These are phyloP conservation scores for Hansenula lynferdii DNA, from an alignment of 1,139 yeast species.

Conservation along the genomic window DNA sequence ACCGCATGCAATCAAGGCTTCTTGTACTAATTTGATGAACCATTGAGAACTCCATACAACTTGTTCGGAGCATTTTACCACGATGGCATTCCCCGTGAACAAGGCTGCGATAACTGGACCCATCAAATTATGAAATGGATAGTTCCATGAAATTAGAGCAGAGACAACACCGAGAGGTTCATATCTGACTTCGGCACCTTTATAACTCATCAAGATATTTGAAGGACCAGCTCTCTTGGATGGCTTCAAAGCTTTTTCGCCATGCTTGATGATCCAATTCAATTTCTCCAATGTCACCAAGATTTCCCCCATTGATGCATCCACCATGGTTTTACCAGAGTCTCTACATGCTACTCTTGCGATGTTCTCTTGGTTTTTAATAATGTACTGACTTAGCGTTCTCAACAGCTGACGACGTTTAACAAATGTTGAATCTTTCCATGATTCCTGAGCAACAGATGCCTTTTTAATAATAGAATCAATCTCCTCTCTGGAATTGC, in stretches of 20 bases:
- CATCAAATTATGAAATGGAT: constrained; percentile 88
- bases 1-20: constrained; percentile 68
- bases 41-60: constrained; percentile 92
- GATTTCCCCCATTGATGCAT: constrained; percentile 94
- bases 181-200: constrained; percentile 87
- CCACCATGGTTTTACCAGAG: constrained; percentile 92
- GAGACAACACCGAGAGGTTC: constrained; percentile 90
- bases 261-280: constrained; percentile 83
- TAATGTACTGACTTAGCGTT: constrained; percentile 66
- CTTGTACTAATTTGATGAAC: constrained; percentile 64
- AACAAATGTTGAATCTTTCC: constrained; percentile 56
- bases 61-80: constrained; percentile 91
- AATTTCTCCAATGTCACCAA: constrained; percentile 91
- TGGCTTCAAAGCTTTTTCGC: constrained; percentile 65
- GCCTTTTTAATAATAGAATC: constrained; percentile 58
- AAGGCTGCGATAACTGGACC: constrained; percentile 89
- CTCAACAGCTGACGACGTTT: constrained; percentile 65
- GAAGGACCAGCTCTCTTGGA: constrained; percentile 86
- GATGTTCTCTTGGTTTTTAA: constrained; percentile 78
- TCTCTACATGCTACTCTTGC: constrained; percentile 95
- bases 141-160: constrained; percentile 94
- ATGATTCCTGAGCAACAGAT: constrained; percentile 45
- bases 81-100: constrained; percentile 86
- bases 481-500: constrained; percentile 63
- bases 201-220: constrained; percentile 73